These are phyloP conservation scores for Cladosporium sp. DNA, from an alignment of 2,329 filamentous ascomycete species.

Conservation along the genomic window DNA sequence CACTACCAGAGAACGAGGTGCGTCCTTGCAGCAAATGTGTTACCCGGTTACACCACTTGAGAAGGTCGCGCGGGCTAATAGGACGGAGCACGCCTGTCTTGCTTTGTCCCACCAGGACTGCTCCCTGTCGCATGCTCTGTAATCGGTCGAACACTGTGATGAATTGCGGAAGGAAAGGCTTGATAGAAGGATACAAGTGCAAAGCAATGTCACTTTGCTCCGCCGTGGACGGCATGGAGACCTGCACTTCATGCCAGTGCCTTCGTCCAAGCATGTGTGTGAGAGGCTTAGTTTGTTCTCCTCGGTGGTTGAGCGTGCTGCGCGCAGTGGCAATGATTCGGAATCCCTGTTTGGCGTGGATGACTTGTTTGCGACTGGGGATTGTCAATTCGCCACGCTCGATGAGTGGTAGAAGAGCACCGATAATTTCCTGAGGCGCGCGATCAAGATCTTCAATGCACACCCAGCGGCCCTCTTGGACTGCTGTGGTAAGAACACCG, in stretches of 20 bases:
- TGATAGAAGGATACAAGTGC: conserved; percentile 64
- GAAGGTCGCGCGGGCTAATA: conserved; percentile 68
- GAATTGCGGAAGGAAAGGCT: conserved; percentile 51
- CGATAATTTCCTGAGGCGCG: conserved; percentile 90
- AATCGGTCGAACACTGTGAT: conserved; percentile 53
- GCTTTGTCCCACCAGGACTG: conserved; percentile 44
- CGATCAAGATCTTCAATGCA: conserved; percentile 95
- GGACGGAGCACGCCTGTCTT: conserved; percentile 56
- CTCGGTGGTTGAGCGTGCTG: conserved; percentile 59
- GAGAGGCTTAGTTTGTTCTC: conserved; percentile 65
- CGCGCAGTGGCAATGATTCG: conserved; percentile 88
- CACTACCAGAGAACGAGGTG: conserved; percentile 61
- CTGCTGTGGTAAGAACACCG: conserved; percentile 88
- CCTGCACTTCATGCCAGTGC: conserved; percentile 75
- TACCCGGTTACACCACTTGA: conserved; percentile 86
- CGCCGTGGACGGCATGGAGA: conserved; percentile 58
- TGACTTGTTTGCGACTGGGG: conserved; percentile 78
- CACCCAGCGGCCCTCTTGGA: conserved; percentile 92
- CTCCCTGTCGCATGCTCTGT: conserved; percentile 35
- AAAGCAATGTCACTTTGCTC: conserved; percentile 74
- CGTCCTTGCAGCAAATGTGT: conserved; percentile 58
- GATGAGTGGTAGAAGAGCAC: conserved; percentile 84
- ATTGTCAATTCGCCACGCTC: conserved; percentile 89
- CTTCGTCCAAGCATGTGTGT: conserved; percentile 71
- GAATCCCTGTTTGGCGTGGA: conserved; percentile 79